Evolutionary conservation across 371 early-diverging fungal species (phyloP).

Genomic region (Actinomortierella ambigua): DNA sequence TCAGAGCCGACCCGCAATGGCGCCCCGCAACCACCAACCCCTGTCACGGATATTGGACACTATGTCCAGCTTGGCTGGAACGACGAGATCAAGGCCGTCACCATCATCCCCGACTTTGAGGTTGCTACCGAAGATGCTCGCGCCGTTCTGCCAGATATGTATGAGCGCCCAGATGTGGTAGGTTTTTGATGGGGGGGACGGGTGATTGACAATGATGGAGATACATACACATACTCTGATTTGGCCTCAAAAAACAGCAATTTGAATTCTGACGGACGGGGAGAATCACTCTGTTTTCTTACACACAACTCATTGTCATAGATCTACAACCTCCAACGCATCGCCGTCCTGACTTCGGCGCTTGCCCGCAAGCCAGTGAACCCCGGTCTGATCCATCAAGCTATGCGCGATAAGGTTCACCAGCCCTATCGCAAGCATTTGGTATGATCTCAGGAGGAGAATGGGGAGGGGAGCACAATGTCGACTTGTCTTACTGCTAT

Average conservation of each 20-base stretch:
- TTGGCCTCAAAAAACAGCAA: too few relatives aligned
- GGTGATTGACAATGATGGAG: background rate
- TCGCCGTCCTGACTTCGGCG: conserved; percentile 86
- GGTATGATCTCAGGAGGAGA: conserved; percentile 50
- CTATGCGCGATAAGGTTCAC: conserved; percentile 95
- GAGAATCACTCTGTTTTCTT: background rate
- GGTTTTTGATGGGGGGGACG: conserved; percentile 23
- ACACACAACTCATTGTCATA: conserved; percentile 20
- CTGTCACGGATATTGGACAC: conserved; percentile 71
- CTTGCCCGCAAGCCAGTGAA: conserved; percentile 72
- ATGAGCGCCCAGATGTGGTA: conserved; percentile 83
- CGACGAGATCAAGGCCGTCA: conserved; percentile 78
- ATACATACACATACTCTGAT: too few relatives aligned
- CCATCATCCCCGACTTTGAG: conserved; percentile 90
- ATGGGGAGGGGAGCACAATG: too few relatives aligned
- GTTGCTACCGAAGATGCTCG: conserved; percentile 92
- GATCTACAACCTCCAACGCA: conserved; percentile 93
- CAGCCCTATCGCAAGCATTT: conserved; percentile 92
- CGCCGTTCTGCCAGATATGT: conserved; percentile 80
- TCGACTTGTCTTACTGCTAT: too few relatives aligned
- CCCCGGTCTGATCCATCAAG: conserved; percentile 79
- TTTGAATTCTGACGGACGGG: background rate
- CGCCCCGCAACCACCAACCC: conserved; percentile 52
- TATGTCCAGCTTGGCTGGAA: conserved; percentile 71
- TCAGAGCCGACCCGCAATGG: conserved; percentile 57